Conservation (phyloP, 2,329 filamentous ascomycete species). For the Aureobasidium uvarum region DNA sequence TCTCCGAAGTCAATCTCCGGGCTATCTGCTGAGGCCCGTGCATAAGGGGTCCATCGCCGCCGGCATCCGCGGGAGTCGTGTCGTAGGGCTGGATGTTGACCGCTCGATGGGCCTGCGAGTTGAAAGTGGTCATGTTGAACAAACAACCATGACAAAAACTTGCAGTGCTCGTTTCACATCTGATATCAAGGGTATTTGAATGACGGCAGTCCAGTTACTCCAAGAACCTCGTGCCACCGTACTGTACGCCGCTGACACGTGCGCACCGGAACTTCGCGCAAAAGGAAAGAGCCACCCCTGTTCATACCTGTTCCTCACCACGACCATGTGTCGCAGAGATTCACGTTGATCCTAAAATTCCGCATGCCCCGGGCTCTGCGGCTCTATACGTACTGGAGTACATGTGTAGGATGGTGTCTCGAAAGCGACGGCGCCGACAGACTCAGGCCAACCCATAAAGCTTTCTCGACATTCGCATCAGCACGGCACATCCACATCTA, state of each 20-base stretch:
- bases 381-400: no score
- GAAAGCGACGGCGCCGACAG: neutral
- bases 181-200: neutral
- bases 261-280: neutral
- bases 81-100: conserved; percentile 8
- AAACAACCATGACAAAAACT: neutral
- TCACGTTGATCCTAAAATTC: neutral
- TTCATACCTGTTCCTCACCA: neutral
- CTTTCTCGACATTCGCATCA: neutral
- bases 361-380: neutral
- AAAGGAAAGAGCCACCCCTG: neutral
- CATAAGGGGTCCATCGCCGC: neutral
- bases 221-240: neutral
- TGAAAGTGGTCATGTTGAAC: neutral
- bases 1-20: conserved; percentile 25
- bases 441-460: neutral
- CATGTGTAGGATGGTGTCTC: no score
- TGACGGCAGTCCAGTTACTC: neutral
- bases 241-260: neutral
- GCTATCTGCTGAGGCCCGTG: neutral
- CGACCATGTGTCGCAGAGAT: neutral
- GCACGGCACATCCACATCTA: neutral
- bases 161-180: neutral
- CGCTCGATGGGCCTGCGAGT: neutral
- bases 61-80: conserved; percentile 11